Evolutionary conservation across 2,329 filamentous ascomycete genomes (phyloP).

Genomic region (Nannizziopsis arthrosporioides): DNA sequence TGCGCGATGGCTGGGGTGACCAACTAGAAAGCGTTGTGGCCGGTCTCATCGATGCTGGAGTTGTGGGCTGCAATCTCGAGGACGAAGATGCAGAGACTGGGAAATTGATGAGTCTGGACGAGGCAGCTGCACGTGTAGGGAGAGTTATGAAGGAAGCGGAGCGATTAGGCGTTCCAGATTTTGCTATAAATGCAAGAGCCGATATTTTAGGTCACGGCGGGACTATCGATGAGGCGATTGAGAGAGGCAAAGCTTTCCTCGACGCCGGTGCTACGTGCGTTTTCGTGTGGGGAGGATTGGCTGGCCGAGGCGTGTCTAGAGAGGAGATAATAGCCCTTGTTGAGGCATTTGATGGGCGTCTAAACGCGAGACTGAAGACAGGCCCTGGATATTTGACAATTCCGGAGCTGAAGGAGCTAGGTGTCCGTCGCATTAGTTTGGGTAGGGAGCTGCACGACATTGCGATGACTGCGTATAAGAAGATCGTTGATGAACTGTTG

Average conservation of each 20-base stretch:
- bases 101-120: conserved; percentile 27
- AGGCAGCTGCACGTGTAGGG: conserved; percentile 37
- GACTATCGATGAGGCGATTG: conserved; percentile 36
- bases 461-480: conserved; percentile 12
- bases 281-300: conserved; percentile 44
- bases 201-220: conserved; percentile 37
- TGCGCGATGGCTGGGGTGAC: conserved; percentile 46
- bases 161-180: conserved; percentile 39
- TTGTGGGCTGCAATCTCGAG: conserved; percentile 45
- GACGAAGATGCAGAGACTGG: conserved; percentile 33
- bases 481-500: neutral
- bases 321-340: conserved; percentile 38
- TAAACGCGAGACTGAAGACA: conserved; percentile 19
- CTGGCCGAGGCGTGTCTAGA: conserved; percentile 29
- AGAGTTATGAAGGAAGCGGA: conserved; percentile 34
- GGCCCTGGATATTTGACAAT: conserved; percentile 11
- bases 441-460: conserved; percentile 13
- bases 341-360: conserved; percentile 34
- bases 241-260: conserved; percentile 42
- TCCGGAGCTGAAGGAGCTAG: conserved; percentile 10
- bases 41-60: conserved; percentile 36
- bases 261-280: conserved; percentile 44
- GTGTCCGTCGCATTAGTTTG: conserved; percentile 11
- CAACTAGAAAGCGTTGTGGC: conserved; percentile 34
- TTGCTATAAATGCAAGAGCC: conserved; percentile 44